Base-by-base conservation (phyloP, 108 stramenopile species). In the Nannochloropsis salina region DNA sequence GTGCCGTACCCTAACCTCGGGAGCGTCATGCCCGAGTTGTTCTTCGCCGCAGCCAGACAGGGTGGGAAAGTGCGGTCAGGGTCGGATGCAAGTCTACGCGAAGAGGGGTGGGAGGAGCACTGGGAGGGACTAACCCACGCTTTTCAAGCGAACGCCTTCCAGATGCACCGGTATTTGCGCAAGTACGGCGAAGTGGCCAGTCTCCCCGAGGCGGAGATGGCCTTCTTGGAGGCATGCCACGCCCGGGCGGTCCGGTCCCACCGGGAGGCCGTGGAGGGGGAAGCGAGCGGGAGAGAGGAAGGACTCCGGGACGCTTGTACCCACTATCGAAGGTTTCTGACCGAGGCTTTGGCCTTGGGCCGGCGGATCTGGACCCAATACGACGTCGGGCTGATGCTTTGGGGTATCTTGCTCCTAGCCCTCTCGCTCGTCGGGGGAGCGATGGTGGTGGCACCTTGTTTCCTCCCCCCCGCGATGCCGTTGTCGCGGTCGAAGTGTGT, bases 1-100 rank as follows among this genome's bases (percentile, higher is more conserved):
- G 94, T 98, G 82, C 98, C 98, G n/a, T 97, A 93, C 87, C 94
- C 94, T 15, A 96, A 94, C 90, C 88, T 99, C 21, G 98, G 98
- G 42, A 93, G 94, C 4, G 51, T 96, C 42, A 93, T 96, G 9
- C 95, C 96, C 6, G 94, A 93, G 80, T 87, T 96, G 9, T 85
- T 95, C 40, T 41, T 81, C 5, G 20, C 20, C 9, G 81, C 22
- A 41, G 31, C 21, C 5, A 40, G 11, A 40, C 22, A 81, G 81
- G 20, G 20, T n/a, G 51, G 51, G 51, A 18, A 18, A 18, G 51
- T 10, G 51, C 10, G 51, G 51, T 1, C 15, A 18, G 51, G 51
- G 51, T 10, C 15, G 51, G 51, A 1, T 18, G 51, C 15, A 61
- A 10, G 51, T 18, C 51, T 10, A 61, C 51, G 51, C 10, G 51